Percentiles rank a stretch among this genome's conserved stretches.
phyloP scores from a whole-genome alignment of 2,329 filamentous ascomycete genomes.

The Cladosporium sp. region DNA sequence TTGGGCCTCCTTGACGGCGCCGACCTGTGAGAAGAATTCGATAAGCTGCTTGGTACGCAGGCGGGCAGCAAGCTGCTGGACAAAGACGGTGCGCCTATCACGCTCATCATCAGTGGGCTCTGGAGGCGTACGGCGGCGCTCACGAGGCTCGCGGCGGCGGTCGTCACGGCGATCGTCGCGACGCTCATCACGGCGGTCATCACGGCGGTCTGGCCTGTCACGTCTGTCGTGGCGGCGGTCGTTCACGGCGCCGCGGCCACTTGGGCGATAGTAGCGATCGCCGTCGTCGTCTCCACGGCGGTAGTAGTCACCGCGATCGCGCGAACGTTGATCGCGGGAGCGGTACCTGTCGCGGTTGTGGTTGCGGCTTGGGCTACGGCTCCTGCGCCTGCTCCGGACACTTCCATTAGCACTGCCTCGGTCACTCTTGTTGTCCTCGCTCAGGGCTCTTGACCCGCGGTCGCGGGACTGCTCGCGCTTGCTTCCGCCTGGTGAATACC shows the following conservation, averaged over 20 bases:
- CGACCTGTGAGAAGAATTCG: slow-evolving; percentile 91
- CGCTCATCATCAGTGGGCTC: slow-evolving; percentile 90
- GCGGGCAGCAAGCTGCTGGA: slow-evolving; percentile 94
- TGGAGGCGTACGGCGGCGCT: slow-evolving; percentile 47
- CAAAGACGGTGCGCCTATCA: slow-evolving; percentile 94
- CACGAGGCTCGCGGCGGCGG: slow-evolving; percentile 42
- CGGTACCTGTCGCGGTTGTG: slow-evolving; percentile 21
- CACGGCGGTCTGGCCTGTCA: slow-evolving; percentile 44
- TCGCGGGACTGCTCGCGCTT: slow-evolving; percentile 26
- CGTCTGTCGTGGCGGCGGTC: slow-evolving; percentile 66
- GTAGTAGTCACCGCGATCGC: slow-evolving; percentile 19
- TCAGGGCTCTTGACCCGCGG: slow-evolving; percentile 50
- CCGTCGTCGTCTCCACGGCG: slow-evolving; percentile 41
- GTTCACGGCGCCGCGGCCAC: slow-evolving; percentile 44
- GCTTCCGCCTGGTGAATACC: slow-evolving; percentile 56
- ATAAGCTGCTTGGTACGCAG: slow-evolving; percentile 89
- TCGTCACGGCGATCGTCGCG: slow-evolving; percentile 38
- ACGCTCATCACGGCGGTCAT: slow-evolving; percentile 39
- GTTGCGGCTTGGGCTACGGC: slow-evolving; percentile 21
- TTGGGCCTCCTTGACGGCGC: slow-evolving; percentile 92
- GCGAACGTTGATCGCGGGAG: slow-evolving; percentile 26
- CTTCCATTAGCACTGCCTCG: slow-evolving; percentile 35
- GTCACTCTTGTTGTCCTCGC: slow-evolving; percentile 23
- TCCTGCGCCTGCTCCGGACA: slow-evolving; percentile 25
- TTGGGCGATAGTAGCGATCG: slow-evolving; percentile 16